phyloP scores from a whole-genome alignment of 371 early-diverging fungal species.

The Syncephalis fuscata region DNA sequence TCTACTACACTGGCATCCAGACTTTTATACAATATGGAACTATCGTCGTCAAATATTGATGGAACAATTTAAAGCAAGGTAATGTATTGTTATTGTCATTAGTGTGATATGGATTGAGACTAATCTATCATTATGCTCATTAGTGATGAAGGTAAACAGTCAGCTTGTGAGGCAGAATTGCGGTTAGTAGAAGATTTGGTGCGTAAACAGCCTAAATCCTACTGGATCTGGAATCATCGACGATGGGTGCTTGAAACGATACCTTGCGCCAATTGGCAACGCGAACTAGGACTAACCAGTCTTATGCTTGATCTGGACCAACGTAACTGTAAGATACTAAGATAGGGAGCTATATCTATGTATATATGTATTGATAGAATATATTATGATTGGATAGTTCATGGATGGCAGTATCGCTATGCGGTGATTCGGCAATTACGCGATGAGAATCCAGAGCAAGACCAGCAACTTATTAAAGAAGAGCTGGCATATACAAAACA shows the following conservation, averaged over 20 bases:
- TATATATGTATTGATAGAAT: too few relatives aligned
- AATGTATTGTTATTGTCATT: neutral
- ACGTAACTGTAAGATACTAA: constrained; percentile 87
- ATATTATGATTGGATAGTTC: constrained; percentile 24
- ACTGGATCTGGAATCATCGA: constrained; percentile 93
- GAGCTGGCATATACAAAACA: constrained; percentile 75
- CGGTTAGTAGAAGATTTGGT: constrained; percentile 42
- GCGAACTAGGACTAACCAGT: constrained; percentile 54
- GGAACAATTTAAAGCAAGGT: constrained; percentile 16
- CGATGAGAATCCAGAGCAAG: constrained; percentile 7
- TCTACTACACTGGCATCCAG: constrained; percentile 66
- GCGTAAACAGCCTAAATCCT: constrained; percentile 64
- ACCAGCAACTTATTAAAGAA: constrained; percentile 11
- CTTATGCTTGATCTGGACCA: constrained; percentile 72
- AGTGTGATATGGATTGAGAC: neutral
- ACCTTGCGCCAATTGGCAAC: constrained; percentile 58
- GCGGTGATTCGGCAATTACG: constrained; percentile 42
- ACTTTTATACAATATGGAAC: constrained; percentile 86
- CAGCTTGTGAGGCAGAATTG: constrained; percentile 32
- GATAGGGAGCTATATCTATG: too few relatives aligned
- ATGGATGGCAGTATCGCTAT: constrained; percentile 91
- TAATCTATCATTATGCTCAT: neutral
- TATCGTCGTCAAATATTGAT: constrained; percentile 49
- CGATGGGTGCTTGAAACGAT: constrained; percentile 66
- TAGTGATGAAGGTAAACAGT: neutral